Evolutionary conservation across 2,329 filamentous ascomycete genomes (phyloP).

Genomic region (Grosmannia huntii): DNA sequence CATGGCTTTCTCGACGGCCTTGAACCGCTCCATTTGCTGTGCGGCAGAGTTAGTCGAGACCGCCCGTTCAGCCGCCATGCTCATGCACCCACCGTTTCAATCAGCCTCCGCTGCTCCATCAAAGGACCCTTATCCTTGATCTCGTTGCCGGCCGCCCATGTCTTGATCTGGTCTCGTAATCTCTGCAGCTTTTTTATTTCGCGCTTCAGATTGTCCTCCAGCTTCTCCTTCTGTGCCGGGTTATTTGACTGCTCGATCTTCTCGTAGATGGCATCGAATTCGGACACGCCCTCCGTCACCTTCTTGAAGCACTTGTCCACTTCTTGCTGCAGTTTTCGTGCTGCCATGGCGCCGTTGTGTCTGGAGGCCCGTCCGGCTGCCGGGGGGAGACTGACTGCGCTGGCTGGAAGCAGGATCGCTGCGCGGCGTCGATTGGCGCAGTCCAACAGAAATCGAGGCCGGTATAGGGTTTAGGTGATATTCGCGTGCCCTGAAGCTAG

Average conservation of each 20-base stretch:
- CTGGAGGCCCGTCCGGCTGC: neutral
- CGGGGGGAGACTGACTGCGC: neutral
- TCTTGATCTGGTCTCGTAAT: slow-evolving; percentile 97
- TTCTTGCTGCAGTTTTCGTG: slow-evolving; percentile 92
- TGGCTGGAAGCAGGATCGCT: neutral
- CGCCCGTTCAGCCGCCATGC: neutral
- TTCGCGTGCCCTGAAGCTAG: neutral
- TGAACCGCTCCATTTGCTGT: slow-evolving; percentile 98
- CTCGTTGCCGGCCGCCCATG: slow-evolving; percentile 95
- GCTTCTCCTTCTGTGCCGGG: slow-evolving; percentile 91
- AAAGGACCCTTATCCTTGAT: slow-evolving; percentile 98
- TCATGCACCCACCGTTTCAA: slow-evolving; percentile 68
- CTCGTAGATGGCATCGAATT: slow-evolving; percentile 92
- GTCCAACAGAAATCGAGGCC: neutral
- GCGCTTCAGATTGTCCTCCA: slow-evolving; percentile 94
- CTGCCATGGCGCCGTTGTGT: slow-evolving; percentile 55
- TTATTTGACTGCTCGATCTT: slow-evolving; percentile 93
- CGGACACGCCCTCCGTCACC: slow-evolving; percentile 80
- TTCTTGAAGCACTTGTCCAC: slow-evolving; percentile 99
- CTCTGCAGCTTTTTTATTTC: slow-evolving; percentile 99
- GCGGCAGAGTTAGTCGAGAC: neutral
- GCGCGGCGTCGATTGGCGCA: neutral
- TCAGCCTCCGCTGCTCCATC: slow-evolving; percentile 85
- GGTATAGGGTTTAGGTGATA: neutral
- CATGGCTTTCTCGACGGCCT: slow-evolving; percentile 99